Conservation (phyloP, 345 rosid genomes). For the Fremontodendron californicum region DNA sequence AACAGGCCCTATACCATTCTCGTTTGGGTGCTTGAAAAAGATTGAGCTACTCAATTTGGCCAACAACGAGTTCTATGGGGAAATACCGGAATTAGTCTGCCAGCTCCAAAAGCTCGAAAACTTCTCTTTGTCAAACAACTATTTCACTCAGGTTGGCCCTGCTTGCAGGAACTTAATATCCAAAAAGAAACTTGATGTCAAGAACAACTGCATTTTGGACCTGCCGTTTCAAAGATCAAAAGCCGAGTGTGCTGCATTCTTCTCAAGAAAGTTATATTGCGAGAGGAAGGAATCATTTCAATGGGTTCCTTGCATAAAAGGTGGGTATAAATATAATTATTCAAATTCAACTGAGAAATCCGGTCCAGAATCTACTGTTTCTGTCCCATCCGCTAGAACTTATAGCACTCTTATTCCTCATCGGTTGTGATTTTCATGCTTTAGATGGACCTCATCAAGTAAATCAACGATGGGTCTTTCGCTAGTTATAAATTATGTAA, state of each 20-base stretch:
- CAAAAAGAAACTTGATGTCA: conserved; percentile 34
- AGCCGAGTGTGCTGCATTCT: conserved; percentile 33
- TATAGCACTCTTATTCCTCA: conserved; percentile 28
- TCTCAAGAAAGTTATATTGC: conserved; percentile 21
- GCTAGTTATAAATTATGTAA: not conserved
- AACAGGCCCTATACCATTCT: conserved; percentile 50
- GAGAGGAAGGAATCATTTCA: conserved; percentile 18
- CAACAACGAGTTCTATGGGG: conserved; percentile 35
- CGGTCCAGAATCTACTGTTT: not conserved
- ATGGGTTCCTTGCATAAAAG: conserved; percentile 35
- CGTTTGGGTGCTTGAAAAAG: conserved; percentile 49
- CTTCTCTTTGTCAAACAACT: conserved; percentile 38
- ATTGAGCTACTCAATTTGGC: conserved; percentile 39
- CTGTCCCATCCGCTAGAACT: conserved; percentile 21
- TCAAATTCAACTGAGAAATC: not conserved
- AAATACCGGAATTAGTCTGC: conserved; percentile 51
- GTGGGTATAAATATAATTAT: not conserved
- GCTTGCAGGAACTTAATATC: conserved; percentile 35
- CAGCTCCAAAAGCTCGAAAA: conserved; percentile 30
- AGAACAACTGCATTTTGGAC: conserved; percentile 50
- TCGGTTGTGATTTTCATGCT: not conserved
- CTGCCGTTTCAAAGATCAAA: conserved; percentile 42
- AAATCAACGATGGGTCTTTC: not conserved
- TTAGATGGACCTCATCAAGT: not conserved
- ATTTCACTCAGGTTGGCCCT: conserved; percentile 56